phyloP scores from a whole-genome alignment of 257 asterid species.

The Lycium barbarum region DNA sequence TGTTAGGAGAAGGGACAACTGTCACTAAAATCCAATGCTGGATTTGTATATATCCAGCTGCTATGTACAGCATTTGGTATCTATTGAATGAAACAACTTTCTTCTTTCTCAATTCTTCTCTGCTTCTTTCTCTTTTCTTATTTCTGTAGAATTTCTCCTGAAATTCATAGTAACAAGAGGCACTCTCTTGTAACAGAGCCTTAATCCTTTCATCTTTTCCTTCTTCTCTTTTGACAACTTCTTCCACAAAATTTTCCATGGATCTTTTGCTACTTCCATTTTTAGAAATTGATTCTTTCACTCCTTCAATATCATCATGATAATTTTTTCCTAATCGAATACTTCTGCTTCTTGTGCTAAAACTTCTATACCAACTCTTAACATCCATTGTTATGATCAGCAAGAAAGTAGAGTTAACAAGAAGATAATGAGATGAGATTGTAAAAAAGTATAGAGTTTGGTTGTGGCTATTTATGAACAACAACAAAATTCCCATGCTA shows the following conservation, averaged over 20 bases:
- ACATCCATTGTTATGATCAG: slow-evolving; percentile 28
- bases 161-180: too few relatives aligned
- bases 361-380: slow-evolving; percentile 36
- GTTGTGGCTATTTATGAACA: not conserved
- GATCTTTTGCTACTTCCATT: not conserved
- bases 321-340: slow-evolving; percentile 32
- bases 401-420: not conserved
- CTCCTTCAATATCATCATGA: not conserved
- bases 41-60: too few relatives aligned
- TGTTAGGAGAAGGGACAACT: too few relatives aligned
- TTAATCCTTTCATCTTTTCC: slow-evolving; percentile 7
- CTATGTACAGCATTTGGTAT: too few relatives aligned
- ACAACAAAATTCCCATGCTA: too few relatives aligned
- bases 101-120: too few relatives aligned
- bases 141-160: too few relatives aligned
- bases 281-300: not conserved
- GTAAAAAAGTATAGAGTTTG: not conserved
- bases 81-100: too few relatives aligned
- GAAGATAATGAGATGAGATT: not conserved
- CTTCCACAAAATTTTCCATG: slow-evolving; percentile 36
- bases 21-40: too few relatives aligned
- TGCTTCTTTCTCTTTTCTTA: too few relatives aligned
- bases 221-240: slow-evolving; percentile 27
- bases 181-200: too few relatives aligned
- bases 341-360: slow-evolving; percentile 29